These are phyloP conservation scores for Diversispora eburnea DNA, from an alignment of 192 early-diverging fungal genomes.

Conservation along the genomic window DNA sequence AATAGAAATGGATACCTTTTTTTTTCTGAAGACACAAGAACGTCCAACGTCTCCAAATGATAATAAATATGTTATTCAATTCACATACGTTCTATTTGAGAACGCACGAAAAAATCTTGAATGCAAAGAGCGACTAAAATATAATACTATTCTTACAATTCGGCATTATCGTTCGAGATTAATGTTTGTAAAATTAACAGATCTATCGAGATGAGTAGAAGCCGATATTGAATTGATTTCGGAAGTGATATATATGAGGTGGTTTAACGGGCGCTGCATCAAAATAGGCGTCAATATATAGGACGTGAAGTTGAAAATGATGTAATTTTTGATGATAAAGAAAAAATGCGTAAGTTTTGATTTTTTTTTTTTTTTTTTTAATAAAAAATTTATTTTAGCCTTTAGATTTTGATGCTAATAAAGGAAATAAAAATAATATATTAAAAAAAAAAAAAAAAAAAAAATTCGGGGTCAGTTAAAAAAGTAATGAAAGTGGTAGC, in stretches of 20 bases:
- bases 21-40: too few species aligned
- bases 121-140: neutral
- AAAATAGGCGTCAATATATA: neutral
- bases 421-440: neutral
- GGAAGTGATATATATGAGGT: neutral
- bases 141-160: slow-evolving; percentile 2
- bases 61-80: too few species aligned
- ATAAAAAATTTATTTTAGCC: neutral
- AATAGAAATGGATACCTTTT: too few species aligned
- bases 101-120: too few species aligned
- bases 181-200: slow-evolving; percentile 4
- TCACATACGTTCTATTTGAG: too few species aligned
- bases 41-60: too few species aligned
- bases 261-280: neutral
- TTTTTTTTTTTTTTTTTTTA: too few species aligned
- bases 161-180: slow-evolving; percentile 3
- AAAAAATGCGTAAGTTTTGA: neutral
- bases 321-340: neutral
- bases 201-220: neutral
- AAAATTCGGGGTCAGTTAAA: neutral
- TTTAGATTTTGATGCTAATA: neutral
- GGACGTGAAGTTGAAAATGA: neutral
- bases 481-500: neutral
- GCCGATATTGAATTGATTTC: neutral
- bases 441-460: neutral